A percentile compares a stretch with the other conserved stretches of the same genome.
Evolutionary conservation across 306 rosid genomes (phyloP).

Genomic region (Prunus mira): DNA sequence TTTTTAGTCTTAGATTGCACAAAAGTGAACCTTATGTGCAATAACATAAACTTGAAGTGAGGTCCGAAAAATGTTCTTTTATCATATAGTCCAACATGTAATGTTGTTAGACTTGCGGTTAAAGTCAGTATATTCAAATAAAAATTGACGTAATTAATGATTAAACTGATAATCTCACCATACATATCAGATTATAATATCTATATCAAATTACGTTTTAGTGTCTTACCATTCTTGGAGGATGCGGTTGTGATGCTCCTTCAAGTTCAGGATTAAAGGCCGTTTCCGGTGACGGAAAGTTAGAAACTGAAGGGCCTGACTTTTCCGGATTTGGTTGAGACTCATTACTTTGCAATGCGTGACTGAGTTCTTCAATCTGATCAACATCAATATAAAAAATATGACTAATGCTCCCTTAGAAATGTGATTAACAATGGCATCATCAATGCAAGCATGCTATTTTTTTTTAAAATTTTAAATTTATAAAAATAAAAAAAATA

Average conservation of each 20-base stretch:
- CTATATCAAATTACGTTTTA: background rate
- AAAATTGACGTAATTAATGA: background rate
- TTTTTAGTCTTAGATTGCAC: background rate
- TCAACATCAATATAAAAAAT: background rate
- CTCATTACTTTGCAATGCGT: background rate
- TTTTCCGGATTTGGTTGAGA: background rate
- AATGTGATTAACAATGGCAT: background rate
- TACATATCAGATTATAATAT: background rate
- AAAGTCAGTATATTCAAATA: background rate
- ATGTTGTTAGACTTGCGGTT: background rate
- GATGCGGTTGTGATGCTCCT: background rate
- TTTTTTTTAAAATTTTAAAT: background rate
- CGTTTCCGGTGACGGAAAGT: background rate
- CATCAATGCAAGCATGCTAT: background rate
- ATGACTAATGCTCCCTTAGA: background rate
- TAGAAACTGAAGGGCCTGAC: background rate
- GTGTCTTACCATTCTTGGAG: conserved; percentile 9
- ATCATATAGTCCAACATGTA: background rate
- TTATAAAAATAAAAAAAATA: too few species aligned
- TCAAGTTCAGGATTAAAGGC: background rate
- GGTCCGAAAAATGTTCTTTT: background rate
- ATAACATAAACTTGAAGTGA: too few species aligned
- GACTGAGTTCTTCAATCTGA: background rate
- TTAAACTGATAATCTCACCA: background rate
- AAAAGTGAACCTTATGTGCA: background rate